Percentiles rank a stretch among this genome's conserved stretches.
These are phyloP conservation scores for Lojkania enalia DNA, from an alignment of 2,329 filamentous ascomycete genomes.

Conservation along the genomic window DNA sequence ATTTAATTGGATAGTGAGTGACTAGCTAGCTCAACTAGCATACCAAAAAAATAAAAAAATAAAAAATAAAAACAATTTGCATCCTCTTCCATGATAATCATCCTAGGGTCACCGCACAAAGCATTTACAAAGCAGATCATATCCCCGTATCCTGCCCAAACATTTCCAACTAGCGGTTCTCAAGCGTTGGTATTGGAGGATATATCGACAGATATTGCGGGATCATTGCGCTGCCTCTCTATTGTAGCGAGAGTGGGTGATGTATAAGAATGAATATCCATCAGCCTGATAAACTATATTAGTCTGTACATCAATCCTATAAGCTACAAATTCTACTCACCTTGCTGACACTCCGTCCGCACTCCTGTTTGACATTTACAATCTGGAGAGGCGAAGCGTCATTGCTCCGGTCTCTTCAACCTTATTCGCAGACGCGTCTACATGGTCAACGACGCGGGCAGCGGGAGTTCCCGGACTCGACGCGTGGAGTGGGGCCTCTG, in stretches of 20 bases:
- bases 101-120: conserved; percentile 25
- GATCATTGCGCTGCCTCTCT: conserved; percentile 36
- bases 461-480: conserved; percentile 60
- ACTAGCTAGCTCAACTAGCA: no score
- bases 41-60: no score
- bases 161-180: no score
- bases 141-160: no score
- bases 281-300: conserved; percentile 26
- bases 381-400: conserved; percentile 46
- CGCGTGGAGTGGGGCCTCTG: conserved; percentile 65
- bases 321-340: conserved; percentile 21
- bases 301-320: conserved; percentile 7
- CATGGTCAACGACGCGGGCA: conserved; percentile 42
- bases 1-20: conserved; percentile 36
- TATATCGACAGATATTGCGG: no score
- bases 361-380: conserved; percentile 42
- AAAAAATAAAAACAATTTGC: conserved; percentile 28
- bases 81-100: conserved; percentile 25
- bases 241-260: conserved; percentile 40
- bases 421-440: conserved; percentile 37
- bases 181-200: no score
- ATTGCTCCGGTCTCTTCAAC: conserved; percentile 34
- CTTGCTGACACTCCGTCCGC: conserved; percentile 41
- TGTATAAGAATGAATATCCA: conserved; percentile 42
- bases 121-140: conserved; percentile 31